Evolutionary conservation across 305 asterid genomes (phyloP).

Genomic region (Petunia hybrid): DNA sequence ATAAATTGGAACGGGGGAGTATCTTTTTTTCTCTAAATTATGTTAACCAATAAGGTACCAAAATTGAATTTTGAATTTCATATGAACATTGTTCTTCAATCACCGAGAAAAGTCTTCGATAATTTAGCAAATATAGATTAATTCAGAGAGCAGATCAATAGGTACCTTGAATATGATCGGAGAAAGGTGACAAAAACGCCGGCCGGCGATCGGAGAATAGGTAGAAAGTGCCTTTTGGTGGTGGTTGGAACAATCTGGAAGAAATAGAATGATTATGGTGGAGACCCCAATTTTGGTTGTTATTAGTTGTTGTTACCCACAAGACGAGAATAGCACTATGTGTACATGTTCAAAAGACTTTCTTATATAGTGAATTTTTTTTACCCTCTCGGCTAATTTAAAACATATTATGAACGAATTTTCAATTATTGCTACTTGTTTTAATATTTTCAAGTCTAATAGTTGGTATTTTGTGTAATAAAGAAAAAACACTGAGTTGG

Average conservation of each 20-base stretch:
- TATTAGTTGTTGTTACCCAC: neutral
- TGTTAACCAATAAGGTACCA: neutral
- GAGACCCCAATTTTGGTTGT: neutral
- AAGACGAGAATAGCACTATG: neutral
- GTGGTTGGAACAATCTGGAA: slow-evolving; percentile 16
- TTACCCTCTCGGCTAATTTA: too few species aligned
- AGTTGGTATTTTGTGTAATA: too few species aligned
- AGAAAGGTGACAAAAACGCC: neutral
- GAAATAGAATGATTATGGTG: neutral
- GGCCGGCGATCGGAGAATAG: slow-evolving; percentile 16
- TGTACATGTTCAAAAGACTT: too few species aligned
- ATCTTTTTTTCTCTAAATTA: slow-evolving; percentile 1
- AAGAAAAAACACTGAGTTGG: too few species aligned
- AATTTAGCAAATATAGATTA: neutral
- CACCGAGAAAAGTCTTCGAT: neutral
- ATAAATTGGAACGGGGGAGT: too few species aligned
- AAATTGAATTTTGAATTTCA: too few species aligned
- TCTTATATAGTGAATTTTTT: too few species aligned
- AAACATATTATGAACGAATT: too few species aligned
- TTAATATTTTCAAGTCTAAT: too few species aligned
- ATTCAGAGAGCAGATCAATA: neutral
- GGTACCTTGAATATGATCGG: slow-evolving; percentile 28
- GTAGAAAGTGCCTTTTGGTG: neutral
- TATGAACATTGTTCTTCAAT: neutral
- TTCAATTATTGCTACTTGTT: too few species aligned